These are phyloP conservation scores for Diplodia mutila DNA, from an alignment of 2,329 filamentous ascomycete genomes.

Conservation along the genomic window DNA sequence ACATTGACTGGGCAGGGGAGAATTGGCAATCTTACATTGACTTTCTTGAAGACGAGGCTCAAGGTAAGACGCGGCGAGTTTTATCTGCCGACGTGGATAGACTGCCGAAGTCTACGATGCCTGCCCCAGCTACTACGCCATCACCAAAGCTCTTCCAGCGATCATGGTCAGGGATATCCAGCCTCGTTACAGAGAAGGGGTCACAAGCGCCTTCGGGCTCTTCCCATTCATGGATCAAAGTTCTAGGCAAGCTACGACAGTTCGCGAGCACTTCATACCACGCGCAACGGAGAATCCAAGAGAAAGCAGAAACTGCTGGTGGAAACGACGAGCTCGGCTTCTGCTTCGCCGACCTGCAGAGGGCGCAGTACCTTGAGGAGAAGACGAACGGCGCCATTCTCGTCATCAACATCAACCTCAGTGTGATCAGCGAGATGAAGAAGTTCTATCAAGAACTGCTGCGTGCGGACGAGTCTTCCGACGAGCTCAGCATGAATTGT, in stretches of 20 bases:
- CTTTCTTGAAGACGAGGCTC: conserved; percentile 40
- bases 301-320: not conserved
- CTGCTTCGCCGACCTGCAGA: conserved; percentile 38
- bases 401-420: conserved; percentile 38
- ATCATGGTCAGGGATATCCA: not conserved
- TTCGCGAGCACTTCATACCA: not conserved
- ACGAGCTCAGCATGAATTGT: not conserved
- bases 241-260: not conserved
- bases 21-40: conserved; percentile 51
- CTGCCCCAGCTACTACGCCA: not conserved
- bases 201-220: not conserved
- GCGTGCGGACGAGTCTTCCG: not conserved
- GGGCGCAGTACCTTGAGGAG: conserved; percentile 43
- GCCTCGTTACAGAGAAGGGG: not conserved
- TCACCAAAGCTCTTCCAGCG: not conserved
- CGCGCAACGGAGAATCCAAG: not conserved
- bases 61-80: conserved; percentile 29
- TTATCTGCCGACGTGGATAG: conserved; percentile 27
- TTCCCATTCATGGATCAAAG: not conserved
- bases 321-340: conserved; percentile 22
- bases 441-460: conserved; percentile 28
- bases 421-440: conserved; percentile 35
- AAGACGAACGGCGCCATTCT: conserved; percentile 42
- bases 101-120: not conserved
- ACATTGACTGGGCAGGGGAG: conserved; percentile 44